Conservation (phyloP, 306 rosid genomes). For the Vicia villosa region DNA sequence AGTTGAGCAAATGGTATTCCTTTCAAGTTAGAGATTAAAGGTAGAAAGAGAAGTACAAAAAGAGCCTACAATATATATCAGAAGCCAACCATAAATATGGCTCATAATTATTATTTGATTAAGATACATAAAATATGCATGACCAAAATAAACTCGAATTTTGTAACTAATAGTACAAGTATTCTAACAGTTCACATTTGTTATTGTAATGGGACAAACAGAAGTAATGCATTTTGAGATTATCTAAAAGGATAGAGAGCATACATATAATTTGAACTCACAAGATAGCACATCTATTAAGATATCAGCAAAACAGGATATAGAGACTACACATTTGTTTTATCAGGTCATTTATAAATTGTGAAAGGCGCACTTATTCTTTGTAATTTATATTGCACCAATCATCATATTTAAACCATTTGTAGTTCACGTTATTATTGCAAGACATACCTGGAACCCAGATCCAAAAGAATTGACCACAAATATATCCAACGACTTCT, state of each 20-base stretch:
- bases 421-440: background rate
- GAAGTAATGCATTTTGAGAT: slow-evolving; percentile 23
- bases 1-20: slow-evolving; percentile 74
- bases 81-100: slow-evolving; percentile 25
- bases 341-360: slow-evolving; percentile 3
- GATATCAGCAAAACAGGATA: slow-evolving; percentile 9
- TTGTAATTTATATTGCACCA: slow-evolving; percentile 4
- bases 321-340: slow-evolving; percentile 3
- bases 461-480: slow-evolving; percentile 97
- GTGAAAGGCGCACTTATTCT: background rate
- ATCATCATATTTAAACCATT: slow-evolving; percentile 24
- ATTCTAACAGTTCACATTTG: slow-evolving; percentile 1
- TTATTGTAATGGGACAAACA: slow-evolving; percentile 17
- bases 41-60: slow-evolving; percentile 73
- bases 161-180: background rate
- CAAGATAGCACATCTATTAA: background rate
- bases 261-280: slow-evolving; percentile 2
- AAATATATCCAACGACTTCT: slow-evolving; percentile 86
- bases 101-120: background rate
- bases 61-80: slow-evolving; percentile 62
- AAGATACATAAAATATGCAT: slow-evolving; percentile 27
- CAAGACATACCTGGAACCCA: slow-evolving; percentile 75
- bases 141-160: slow-evolving; percentile 7
- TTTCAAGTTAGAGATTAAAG: slow-evolving; percentile 70
- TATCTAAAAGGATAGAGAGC: slow-evolving; percentile 21